Evolutionary conservation across 2,329 filamentous ascomycete species (phyloP), one percentile per base, ranked within the genome.

Genomic region (Penicillium vulpinum): DNA sequence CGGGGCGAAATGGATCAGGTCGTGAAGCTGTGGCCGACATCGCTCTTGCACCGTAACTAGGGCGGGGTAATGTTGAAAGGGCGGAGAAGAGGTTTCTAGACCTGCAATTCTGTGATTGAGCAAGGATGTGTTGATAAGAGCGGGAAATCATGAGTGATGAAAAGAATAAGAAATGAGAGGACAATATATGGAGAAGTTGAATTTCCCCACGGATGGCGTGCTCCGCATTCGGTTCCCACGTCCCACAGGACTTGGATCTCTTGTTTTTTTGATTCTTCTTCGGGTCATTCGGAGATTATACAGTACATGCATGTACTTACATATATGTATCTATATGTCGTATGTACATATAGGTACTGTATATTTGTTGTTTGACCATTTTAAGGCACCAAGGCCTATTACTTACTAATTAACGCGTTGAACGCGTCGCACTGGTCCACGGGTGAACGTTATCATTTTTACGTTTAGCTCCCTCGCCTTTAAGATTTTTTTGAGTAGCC

Each of bases 1-100:
- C 80, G 36, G 79, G 79, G 26, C 71, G 70, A 62, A 80, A 81
- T 21, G 74, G 75, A 56, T 77, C 75, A 29, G 69, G 61, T 62
- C 70, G 70, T 52, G 69, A 57, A 61, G 72, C 59, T 49, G 73
- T 75, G 49, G 72, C 69, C 49, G 75, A 75, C 75, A 77, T 77
- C 59, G 69, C 57, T 71, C 73, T 72, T 55, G 60, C 59, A 60
- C 56, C 57, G 59, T 54, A 57, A 59, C 36, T 40, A 39, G 60
- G 44, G 58, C 59, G 66, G 63, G 65, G 67, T 59, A 58, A 48
- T 50, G 21, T 44, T 4, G 55, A 44, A 46, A 40, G 46, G 44
- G 51, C 10, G 22, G 54, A 56, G 43, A 21, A 44, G 31, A 38
- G 22, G n/a, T 31, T 16, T 24, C 5, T 44, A 7, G 39, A 31